These are phyloP conservation scores for Claviceps sp. DNA, from an alignment of 2,329 filamentous ascomycete species.

Conservation along the genomic window DNA sequence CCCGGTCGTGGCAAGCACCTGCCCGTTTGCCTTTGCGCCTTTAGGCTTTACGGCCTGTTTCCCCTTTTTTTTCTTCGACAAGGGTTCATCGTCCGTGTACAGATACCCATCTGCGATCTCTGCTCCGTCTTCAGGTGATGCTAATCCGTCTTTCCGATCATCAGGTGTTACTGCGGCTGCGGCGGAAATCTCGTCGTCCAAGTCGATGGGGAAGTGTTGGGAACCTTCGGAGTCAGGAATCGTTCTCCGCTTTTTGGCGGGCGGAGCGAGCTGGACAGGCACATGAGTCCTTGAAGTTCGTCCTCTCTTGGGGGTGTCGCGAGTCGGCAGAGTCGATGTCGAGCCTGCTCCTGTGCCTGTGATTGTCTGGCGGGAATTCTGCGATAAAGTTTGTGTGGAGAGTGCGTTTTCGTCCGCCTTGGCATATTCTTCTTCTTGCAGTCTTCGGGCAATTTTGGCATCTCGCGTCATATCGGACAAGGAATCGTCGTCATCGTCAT, in stretches of 20 bases:
- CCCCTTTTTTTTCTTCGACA: slow-evolving; percentile 11
- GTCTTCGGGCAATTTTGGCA: slow-evolving; percentile 19
- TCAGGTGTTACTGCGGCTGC: slow-evolving; percentile 10
- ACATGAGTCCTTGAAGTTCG: slow-evolving; percentile 12
- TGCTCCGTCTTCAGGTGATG: background rate
- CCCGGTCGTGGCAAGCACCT: background rate
- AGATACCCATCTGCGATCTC: slow-evolving; percentile 1
- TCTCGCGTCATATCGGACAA: slow-evolving; percentile 14
- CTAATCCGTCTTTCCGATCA: slow-evolving; percentile 7
- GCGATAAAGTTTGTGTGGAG: slow-evolving; percentile 3
- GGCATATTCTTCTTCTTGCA: slow-evolving; percentile 21
- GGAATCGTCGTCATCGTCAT: slow-evolving; percentile 20
- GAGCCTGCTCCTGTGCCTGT: slow-evolving; percentile 2
- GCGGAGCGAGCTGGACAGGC: slow-evolving; percentile 9
- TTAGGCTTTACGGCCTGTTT: slow-evolving; percentile 5
- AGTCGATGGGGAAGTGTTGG: slow-evolving; percentile 12
- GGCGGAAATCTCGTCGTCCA: slow-evolving; percentile 19
- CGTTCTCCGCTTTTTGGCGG: slow-evolving; percentile 17
- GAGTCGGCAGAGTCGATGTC: slow-evolving; percentile 3
- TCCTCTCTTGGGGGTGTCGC: slow-evolving; percentile 12
- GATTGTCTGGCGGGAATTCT: background rate
- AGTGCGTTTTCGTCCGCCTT: slow-evolving; percentile 4
- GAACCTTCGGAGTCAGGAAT: slow-evolving; percentile 18
- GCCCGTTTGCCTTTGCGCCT: background rate
- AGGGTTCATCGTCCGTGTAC: slow-evolving; percentile 19